phyloP scores from a whole-genome alignment of 2,329 filamentous ascomycete species.

The Blastomyces percursus region DNA sequence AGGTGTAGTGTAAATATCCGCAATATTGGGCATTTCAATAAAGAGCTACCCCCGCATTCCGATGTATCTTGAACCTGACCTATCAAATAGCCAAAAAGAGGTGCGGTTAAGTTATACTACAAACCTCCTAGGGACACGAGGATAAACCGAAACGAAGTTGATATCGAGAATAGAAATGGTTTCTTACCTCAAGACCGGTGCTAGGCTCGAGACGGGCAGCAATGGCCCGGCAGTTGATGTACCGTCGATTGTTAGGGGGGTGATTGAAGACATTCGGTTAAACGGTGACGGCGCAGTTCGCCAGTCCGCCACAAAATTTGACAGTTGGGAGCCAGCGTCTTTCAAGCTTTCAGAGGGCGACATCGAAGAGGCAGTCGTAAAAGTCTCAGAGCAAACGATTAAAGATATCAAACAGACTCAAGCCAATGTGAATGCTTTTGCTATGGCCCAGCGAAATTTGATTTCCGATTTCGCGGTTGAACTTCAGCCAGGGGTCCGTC shows the following conservation, averaged over 20 bases:
- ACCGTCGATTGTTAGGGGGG: constrained; percentile 35
- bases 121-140: neutral
- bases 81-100: neutral
- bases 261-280: constrained; percentile 39
- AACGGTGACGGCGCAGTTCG: constrained; percentile 42
- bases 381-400: constrained; percentile 40
- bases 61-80: neutral
- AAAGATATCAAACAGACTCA: constrained; percentile 45
- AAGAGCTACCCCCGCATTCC: neutral
- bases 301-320: constrained; percentile 43
- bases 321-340: constrained; percentile 41
- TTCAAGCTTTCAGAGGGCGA: constrained; percentile 40
- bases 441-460: constrained; percentile 36
- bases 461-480: constrained; percentile 44
- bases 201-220: neutral
- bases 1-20: neutral
- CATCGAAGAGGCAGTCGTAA: constrained; percentile 37
- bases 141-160: neutral
- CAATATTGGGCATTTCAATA: neutral
- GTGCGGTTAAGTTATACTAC: neutral
- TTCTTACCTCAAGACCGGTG: constrained; percentile 2
- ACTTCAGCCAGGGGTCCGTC: constrained; percentile 39
- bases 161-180: neutral
- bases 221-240: constrained; percentile 17
- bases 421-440: constrained; percentile 41